phyloP scores from a whole-genome alignment of 441 rosid genomes.

The Eruca vesicaria region DNA sequence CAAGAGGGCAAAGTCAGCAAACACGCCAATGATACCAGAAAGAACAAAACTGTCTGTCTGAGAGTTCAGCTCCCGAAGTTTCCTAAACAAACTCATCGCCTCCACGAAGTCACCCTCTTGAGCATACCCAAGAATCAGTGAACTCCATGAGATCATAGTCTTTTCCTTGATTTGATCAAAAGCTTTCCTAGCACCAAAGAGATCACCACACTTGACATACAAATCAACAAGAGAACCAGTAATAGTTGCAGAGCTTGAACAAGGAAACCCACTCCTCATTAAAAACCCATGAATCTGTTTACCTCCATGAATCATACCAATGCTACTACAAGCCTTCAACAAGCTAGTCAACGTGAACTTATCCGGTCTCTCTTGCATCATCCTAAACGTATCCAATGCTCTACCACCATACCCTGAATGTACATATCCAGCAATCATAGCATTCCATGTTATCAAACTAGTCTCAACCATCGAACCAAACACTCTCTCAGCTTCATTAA shows the following conservation, averaged over 20 bases:
- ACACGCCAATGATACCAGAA: constrained; percentile 70
- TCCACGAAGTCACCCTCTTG: constrained; percentile 64
- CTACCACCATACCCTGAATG: constrained; percentile 50
- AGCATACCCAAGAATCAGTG: constrained; percentile 79
- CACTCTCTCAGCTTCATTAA: constrained; percentile 53
- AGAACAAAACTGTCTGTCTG: constrained; percentile 60
- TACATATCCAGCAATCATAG: constrained; percentile 64
- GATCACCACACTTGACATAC: constrained; percentile 67
- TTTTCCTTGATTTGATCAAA: constrained; percentile 58
- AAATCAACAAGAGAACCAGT: constrained; percentile 74
- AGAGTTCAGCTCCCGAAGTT: constrained; percentile 42
- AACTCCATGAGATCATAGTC: constrained; percentile 72
- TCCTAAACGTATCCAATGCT: constrained; percentile 55
- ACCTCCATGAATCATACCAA: constrained; percentile 53
- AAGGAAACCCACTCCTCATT: constrained; percentile 56
- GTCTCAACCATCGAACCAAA: constrained; percentile 45
- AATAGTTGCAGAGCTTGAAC: constrained; percentile 40
- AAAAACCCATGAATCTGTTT: constrained; percentile 64
- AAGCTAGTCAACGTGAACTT: constrained; percentile 68
- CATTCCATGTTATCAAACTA: constrained; percentile 73
- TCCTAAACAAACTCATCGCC: constrained; percentile 69
- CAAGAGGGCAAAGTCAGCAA: constrained; percentile 81
- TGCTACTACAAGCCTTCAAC: constrained; percentile 65
- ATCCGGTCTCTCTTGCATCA: constrained; percentile 60
- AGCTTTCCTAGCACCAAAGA: constrained; percentile 54